Evolutionary conservation across 768 basidiomycete species (phyloP).

Genomic region (Stropharia rugosoannulata): DNA sequence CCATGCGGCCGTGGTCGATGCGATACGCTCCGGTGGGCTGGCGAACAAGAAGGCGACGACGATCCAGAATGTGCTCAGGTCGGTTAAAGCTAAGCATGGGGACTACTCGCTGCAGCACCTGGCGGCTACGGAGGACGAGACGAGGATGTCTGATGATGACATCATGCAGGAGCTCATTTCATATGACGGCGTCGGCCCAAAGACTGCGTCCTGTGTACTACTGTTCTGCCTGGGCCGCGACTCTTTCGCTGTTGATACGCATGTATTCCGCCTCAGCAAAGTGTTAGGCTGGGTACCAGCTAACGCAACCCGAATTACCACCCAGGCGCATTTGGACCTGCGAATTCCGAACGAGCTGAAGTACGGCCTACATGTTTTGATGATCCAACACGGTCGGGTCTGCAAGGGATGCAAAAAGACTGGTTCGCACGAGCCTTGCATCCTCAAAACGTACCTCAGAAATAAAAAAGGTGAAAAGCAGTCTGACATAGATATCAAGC

Average conservation of each 20-base stretch:
- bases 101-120: constrained; percentile 61
- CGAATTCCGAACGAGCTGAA: constrained; percentile 52
- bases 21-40: constrained; percentile 54
- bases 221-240: constrained; percentile 60
- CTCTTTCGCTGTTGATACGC: constrained; percentile 66
- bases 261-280: constrained; percentile 54
- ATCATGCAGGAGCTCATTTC: constrained; percentile 58
- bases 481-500: not conserved
- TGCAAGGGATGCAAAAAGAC: constrained; percentile 53
- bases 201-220: constrained; percentile 63
- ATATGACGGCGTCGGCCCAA: constrained; percentile 59
- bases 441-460: constrained; percentile 31
- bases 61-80: constrained; percentile 47
- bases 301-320: constrained; percentile 45
- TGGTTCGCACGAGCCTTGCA: constrained; percentile 21
- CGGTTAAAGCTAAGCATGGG: constrained; percentile 46
- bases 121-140: constrained; percentile 18
- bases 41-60: constrained; percentile 59
- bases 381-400: constrained; percentile 54
- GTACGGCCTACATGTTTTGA: constrained; percentile 55
- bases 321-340: constrained; percentile 58
- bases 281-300: constrained; percentile 51
- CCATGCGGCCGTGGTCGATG: constrained; percentile 39
- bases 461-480: constrained; percentile 5
- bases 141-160: constrained; percentile 39